Base-by-base conservation (phyloP, 2,329 filamentous ascomycete species). In the Paraphoma chrysanthemicola region DNA sequence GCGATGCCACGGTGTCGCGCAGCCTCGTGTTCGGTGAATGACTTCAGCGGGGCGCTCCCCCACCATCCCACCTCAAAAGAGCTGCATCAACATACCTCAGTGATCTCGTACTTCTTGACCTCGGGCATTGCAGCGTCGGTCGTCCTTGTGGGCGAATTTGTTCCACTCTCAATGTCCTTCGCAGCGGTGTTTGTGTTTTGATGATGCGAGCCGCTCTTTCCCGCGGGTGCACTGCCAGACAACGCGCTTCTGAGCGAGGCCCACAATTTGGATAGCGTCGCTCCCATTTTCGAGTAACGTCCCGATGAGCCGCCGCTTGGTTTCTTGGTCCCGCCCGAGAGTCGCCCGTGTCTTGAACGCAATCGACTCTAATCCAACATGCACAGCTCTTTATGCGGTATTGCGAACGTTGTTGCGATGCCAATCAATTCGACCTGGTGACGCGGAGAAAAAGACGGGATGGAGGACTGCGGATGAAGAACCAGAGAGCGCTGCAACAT, bases 241-340 rank as follows among this genome's bases (percentile, higher is more conserved):
- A 55, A 65, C 28, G 60, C 62, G 54, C 57, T 49, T 55, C 51
- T 69, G 43, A 68, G 62, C 29, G 60, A 55, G 66, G 58, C 63
- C 70, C 69, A 74, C 73, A 73, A 66, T 67, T 73, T 74, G 60
- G 70, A 73, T 66, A 74, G 66, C 65, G 55, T 68, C 61, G 53
- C 58, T 56, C 60, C 64, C 61, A 69, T 71, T 57, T 66, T 66
- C 48, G 54, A 54, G 66, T 73, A 66, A 73, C 68, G 70, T 69
- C 57, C 64, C 61, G 62, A 68, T 60, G 58, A 68, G 61, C 64
- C 63, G 66, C 59, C 44, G 38, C 41, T 23, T 49, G 57, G 54
- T 39, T 17, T 49, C 38, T 31, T 41, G 4, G 38, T 8, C 17
- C 18, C 38, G 18, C 36, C 31, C 57, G 45, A 57, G 46, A 51